These are phyloP conservation scores for Medicago arabica DNA, from an alignment of 306 rosid species.

Conservation along the genomic window DNA sequence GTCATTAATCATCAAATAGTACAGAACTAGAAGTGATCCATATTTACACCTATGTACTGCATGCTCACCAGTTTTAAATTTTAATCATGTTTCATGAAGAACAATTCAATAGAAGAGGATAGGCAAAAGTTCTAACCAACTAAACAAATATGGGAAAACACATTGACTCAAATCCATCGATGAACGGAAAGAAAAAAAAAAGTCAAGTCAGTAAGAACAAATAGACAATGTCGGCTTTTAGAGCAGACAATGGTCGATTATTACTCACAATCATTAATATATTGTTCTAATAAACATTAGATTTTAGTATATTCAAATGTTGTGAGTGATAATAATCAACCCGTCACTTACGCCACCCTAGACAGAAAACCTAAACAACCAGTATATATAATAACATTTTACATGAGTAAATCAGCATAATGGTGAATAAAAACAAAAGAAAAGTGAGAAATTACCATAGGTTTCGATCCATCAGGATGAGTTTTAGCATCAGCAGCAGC, in stretches of 20 bases:
- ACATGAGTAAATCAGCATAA: conserved; percentile 28
- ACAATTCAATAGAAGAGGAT: not conserved
- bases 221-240: not conserved
- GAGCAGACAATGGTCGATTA: not conserved
- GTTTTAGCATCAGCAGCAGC: conserved; percentile 31
- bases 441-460: conserved; percentile 43
- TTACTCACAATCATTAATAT: not conserved
- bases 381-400: not conserved
- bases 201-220: conserved; percentile 18
- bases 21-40: not conserved
- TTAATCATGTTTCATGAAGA: too few species aligned
- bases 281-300: not conserved
- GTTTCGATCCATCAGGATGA: conserved; percentile 43
- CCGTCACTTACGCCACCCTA: not conserved
- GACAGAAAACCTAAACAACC: not conserved
- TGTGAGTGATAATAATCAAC: not conserved
- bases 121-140: not conserved
- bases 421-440: not conserved
- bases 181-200: not conserved
- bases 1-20: not conserved
- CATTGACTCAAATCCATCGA: not conserved
- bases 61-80: not conserved
- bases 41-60: not conserved
- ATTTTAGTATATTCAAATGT: not conserved
- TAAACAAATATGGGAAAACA: conserved; percentile 4